A percentile compares a stretch with the other conserved stretches of the same genome.
phyloP scores from a whole-genome alignment of 2,329 filamentous ascomycete genomes.

The Arthrobotrys sinensis region DNA sequence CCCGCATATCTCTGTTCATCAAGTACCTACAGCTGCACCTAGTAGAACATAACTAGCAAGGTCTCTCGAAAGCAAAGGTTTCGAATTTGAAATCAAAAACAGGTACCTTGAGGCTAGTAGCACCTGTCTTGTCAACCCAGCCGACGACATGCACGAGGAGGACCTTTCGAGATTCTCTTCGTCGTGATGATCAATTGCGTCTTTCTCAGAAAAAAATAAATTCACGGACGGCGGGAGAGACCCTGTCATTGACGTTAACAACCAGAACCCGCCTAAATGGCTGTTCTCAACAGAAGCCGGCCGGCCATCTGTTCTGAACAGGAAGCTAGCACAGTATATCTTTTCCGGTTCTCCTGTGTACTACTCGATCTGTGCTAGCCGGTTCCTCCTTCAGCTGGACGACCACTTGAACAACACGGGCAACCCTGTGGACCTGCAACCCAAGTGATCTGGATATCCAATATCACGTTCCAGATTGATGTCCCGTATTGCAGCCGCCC shows the following conservation, averaged over 20 bases:
- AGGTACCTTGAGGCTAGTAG: conserved; percentile 53
- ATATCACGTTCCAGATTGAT: conserved; percentile 50
- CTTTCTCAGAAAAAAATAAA: conserved; percentile 7
- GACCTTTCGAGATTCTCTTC: conserved; percentile 27
- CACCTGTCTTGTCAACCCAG: conserved; percentile 33
- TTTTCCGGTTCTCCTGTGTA: conserved; percentile 60
- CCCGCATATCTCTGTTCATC: conserved; percentile 52
- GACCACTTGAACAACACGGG: conserved; percentile 28
- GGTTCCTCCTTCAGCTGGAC: conserved; percentile 13
- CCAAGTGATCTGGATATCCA: conserved; percentile 19
- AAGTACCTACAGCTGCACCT: conserved; percentile 58
- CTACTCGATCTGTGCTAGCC: conserved; percentile 58
- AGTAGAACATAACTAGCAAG: conserved; percentile 31
- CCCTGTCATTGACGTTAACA: conserved; percentile 48
- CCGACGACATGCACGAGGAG: conserved; percentile 21
- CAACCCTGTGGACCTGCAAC: conserved; percentile 29
- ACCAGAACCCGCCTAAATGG: conserved; percentile 55
- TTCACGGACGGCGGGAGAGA: conserved; percentile 30
- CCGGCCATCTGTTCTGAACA: conserved; percentile 58
- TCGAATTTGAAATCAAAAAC: conserved; percentile 59
- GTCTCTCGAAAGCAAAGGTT: conserved; percentile 29
- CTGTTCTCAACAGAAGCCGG: conserved; percentile 44
- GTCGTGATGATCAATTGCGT: conserved; percentile 43
- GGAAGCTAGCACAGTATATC: conserved; percentile 60
- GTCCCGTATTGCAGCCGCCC: conserved; percentile 45